Conservation (phyloP, 2,329 filamentous ascomycete genomes). For the Ambrosiella xylebori region DNA sequence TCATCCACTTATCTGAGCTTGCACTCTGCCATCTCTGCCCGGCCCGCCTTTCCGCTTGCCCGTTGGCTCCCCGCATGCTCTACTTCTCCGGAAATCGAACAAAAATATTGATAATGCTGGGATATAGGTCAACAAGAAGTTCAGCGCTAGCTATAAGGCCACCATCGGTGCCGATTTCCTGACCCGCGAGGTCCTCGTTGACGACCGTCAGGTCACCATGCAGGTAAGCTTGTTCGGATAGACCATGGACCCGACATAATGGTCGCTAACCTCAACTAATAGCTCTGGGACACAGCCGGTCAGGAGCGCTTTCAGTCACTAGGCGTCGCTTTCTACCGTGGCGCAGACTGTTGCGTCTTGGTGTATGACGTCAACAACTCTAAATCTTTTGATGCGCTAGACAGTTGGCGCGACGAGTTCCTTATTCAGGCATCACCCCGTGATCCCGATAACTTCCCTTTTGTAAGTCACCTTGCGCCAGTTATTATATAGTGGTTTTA, state of each 20-base stretch:
- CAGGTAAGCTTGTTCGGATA: constrained; percentile 40
- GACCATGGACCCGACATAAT: not conserved
- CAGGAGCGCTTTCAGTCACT: constrained; percentile 96
- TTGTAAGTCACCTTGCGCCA: constrained; percentile 41
- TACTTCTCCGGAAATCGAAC: too few relatives aligned
- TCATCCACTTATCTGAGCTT: not conserved
- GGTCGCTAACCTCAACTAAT: constrained; percentile 12
- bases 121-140: constrained; percentile 97
- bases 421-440: constrained; percentile 91
- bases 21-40: not conserved
- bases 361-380: constrained; percentile 98
- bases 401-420: constrained; percentile 98
- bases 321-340: constrained; percentile 92
- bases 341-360: constrained; percentile 92
- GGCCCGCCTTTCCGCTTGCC: not conserved
- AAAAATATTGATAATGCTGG: not conserved
- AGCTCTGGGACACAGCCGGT: constrained; percentile 96
- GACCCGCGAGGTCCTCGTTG: constrained; percentile 92
- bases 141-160: constrained; percentile 98
- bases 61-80: not conserved
- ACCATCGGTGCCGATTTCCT: constrained; percentile 98
- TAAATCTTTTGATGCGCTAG: constrained; percentile 95
- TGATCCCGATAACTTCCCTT: constrained; percentile 94
- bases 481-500: not conserved
- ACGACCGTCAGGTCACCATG: constrained; percentile 96